Evolutionary conservation across 2,329 filamentous ascomycete species (phyloP).

Genomic region (Colletotrichum paranaense): DNA sequence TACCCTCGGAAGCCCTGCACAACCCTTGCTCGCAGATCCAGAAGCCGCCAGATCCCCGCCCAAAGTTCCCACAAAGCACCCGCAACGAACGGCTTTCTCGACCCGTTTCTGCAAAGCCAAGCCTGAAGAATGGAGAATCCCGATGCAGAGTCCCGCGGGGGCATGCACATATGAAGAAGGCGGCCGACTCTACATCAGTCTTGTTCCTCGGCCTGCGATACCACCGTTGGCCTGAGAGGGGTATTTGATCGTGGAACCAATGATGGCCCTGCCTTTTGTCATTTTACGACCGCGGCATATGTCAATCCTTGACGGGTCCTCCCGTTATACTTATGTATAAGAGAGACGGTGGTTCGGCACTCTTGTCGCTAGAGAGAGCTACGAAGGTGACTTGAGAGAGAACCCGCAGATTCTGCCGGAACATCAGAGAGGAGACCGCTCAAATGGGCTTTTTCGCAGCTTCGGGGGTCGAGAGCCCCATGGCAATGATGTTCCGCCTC

Average conservation of each 20-base stretch:
- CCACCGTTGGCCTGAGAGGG: background rate
- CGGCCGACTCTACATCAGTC: background rate
- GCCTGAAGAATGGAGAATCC: background rate
- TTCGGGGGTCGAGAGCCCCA: background rate
- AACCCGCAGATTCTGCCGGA: background rate
- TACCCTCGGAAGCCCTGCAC: background rate
- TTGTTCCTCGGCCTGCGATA: background rate
- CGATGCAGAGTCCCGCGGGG: background rate
- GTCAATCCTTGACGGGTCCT: background rate
- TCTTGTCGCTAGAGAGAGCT: background rate
- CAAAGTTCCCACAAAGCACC: background rate
- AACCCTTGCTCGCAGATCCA: background rate
- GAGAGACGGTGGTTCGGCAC: background rate
- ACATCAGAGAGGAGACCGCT: background rate
- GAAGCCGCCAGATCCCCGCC: background rate
- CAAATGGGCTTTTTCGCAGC: background rate
- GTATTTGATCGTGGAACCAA: background rate
- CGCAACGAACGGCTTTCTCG: background rate
- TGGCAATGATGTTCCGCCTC: background rate
- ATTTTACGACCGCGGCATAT: background rate
- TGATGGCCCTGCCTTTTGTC: background rate
- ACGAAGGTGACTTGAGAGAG: background rate
- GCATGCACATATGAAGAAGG: background rate
- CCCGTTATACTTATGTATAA: background rate
- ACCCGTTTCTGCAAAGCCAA: background rate